Evolutionary conservation across 2,329 filamentous ascomycete genomes (phyloP).

Genomic region (Bipolaris victoriae): DNA sequence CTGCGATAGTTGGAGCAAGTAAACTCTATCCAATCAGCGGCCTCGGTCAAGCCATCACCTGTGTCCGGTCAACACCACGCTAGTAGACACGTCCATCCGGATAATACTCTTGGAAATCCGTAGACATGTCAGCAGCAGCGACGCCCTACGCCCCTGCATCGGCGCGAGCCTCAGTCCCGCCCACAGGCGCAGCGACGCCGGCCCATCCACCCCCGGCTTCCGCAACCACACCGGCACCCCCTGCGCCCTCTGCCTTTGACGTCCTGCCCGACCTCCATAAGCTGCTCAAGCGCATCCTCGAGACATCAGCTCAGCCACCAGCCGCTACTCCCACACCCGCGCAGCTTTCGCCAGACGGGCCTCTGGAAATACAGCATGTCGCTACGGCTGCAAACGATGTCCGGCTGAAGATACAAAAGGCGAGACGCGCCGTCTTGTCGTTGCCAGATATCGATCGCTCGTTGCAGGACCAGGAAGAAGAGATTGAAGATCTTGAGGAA

Average conservation of each 20-base stretch:
- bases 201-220: slow-evolving; percentile 31
- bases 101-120: slow-evolving; percentile 5
- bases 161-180: slow-evolving; percentile 38
- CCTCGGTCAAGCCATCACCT: slow-evolving; percentile 19
- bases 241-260: slow-evolving; percentile 84
- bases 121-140: slow-evolving; percentile 42
- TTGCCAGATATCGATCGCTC: slow-evolving; percentile 74
- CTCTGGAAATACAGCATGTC: slow-evolving; percentile 75
- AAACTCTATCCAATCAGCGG: slow-evolving; percentile 24
- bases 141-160: slow-evolving; percentile 44
- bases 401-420: slow-evolving; percentile 83
- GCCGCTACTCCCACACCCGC: slow-evolving; percentile 33
- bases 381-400: slow-evolving; percentile 77
- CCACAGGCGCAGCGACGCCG: slow-evolving; percentile 41
- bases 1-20: slow-evolving; percentile 6
- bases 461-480: slow-evolving; percentile 71
- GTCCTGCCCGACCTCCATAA: slow-evolving; percentile 80
- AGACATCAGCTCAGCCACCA: slow-evolving; percentile 47
- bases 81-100: slow-evolving; percentile 12
- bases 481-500: slow-evolving; percentile 70
- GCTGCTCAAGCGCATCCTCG: slow-evolving; percentile 76
- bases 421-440: slow-evolving; percentile 67
- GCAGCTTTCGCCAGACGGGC: slow-evolving; percentile 37
- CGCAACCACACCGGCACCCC: slow-evolving; percentile 62
- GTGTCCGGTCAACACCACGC: slow-evolving; percentile 29